Conservation (phyloP, 306 rosid species). For the Cucumis cinereus region DNA sequence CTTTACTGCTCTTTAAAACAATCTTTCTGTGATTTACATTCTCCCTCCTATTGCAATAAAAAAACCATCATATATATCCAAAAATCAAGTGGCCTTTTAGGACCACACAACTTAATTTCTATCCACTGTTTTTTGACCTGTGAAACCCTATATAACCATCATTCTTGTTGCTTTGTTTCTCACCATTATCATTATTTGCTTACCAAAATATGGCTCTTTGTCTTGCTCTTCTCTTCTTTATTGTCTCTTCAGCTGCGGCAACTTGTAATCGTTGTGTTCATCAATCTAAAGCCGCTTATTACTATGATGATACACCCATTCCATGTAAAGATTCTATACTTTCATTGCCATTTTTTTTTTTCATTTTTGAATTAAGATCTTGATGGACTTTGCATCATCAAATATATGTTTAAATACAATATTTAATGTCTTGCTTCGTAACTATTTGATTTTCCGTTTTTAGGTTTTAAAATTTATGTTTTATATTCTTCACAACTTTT, state of each 20-base stretch:
- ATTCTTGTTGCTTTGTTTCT: background rate
- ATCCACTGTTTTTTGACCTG: background rate
- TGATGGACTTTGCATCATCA: too few species aligned
- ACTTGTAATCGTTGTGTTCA: slow-evolving; percentile 39
- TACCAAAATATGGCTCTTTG: background rate
- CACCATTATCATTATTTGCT: background rate
- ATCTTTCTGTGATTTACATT: background rate
- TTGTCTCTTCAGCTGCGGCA: slow-evolving; percentile 40
- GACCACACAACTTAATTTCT: background rate
- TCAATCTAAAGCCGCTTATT: slow-evolving; percentile 45
- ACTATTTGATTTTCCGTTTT: too few species aligned
- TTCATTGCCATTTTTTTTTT: background rate
- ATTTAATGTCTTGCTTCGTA: too few species aligned
- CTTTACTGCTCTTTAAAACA: background rate
- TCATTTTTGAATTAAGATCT: background rate
- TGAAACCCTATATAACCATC: background rate
- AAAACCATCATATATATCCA: background rate
- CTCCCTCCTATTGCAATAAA: background rate
- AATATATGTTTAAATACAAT: too few species aligned
- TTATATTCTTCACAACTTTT: background rate
- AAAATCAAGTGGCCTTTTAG: background rate
- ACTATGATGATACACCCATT: slow-evolving; percentile 35
- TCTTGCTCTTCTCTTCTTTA: slow-evolving; percentile 28
- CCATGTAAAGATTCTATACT: slow-evolving; percentile 25
- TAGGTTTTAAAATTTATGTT: too few species aligned